Evolutionary conservation across 2,329 filamentous ascomycete genomes (phyloP).

Genomic region (Xylaria sp.): DNA sequence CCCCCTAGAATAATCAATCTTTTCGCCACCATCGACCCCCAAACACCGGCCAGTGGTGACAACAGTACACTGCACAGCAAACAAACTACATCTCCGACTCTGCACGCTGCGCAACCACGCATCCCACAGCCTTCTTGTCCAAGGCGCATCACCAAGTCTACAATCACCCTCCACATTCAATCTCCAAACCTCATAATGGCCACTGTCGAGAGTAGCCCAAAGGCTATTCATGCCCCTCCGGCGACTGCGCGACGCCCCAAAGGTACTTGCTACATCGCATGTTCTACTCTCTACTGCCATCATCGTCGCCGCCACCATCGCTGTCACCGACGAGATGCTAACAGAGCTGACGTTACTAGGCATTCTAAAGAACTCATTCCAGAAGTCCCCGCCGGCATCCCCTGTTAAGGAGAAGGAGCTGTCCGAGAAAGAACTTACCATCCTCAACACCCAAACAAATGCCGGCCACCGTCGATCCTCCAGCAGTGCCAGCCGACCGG

Average conservation of each 20-base stretch:
- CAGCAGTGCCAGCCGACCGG: constrained; percentile 72
- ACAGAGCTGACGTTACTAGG: constrained; percentile 61
- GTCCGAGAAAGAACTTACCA: constrained; percentile 86
- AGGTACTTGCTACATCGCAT: constrained; percentile 39
- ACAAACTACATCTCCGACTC: background rate
- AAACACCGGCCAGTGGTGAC: background rate
- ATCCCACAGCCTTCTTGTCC: no score
- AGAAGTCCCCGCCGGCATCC: constrained; percentile 67
- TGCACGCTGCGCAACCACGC: no score
- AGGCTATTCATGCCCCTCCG: constrained; percentile 42
- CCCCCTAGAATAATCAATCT: background rate
- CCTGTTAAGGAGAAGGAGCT: constrained; percentile 62
- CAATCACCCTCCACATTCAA: background rate
- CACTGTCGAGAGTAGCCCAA: constrained; percentile 46
- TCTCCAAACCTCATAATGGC: constrained; percentile 43
- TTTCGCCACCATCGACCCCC: background rate
- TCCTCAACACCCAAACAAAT: constrained; percentile 95
- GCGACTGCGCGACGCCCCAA: constrained; percentile 46
- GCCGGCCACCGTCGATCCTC: constrained; percentile 88
- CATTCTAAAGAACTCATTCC: constrained; percentile 91
- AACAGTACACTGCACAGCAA: background rate
- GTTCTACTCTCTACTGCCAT: background rate
- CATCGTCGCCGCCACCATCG: background rate
- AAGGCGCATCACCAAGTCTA: background rate
- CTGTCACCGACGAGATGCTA: background rate